A percentile compares a stretch with the other conserved stretches of the same genome.
These are phyloP conservation scores for Asterophora lycoperdoides DNA, from an alignment of 768 basidiomycete genomes.

Conservation along the genomic window DNA sequence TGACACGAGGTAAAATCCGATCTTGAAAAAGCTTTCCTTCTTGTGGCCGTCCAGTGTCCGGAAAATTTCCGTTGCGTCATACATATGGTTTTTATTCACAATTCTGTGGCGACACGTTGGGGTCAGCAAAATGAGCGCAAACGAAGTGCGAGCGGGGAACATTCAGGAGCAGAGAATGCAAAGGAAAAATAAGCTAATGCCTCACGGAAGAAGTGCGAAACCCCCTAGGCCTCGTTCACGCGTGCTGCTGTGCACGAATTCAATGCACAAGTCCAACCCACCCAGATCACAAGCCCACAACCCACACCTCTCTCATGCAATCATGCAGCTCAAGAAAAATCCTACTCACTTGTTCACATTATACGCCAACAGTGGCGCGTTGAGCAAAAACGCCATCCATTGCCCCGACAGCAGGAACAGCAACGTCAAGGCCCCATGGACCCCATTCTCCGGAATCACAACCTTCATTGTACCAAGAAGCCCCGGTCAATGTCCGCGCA, in stretches of 20 bases:
- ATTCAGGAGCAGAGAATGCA: too few relatives aligned
- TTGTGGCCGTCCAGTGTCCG: constrained; percentile 90
- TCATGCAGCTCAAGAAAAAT: neutral
- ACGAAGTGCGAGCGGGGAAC: too few relatives aligned
- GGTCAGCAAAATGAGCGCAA: neutral
- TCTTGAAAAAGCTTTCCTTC: constrained; percentile 92
- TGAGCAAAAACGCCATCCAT: constrained; percentile 89
- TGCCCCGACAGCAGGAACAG: constrained; percentile 95
- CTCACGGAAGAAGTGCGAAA: too few relatives aligned
- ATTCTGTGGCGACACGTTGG: constrained; percentile 50
- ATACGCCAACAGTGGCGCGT: constrained; percentile 81
- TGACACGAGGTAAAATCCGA: constrained; percentile 86
- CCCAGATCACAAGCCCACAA: neutral
- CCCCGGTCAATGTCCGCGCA: too few relatives aligned
- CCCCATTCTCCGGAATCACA: constrained; percentile 92
- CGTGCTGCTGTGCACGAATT: too few relatives aligned
- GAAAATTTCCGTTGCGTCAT: constrained; percentile 99
- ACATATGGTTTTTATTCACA: constrained; percentile 92
- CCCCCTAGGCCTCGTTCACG: too few relatives aligned
- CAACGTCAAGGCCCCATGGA: constrained; percentile 85
- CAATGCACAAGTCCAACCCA: too few relatives aligned
- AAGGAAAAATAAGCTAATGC: too few relatives aligned
- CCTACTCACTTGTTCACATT: constrained; percentile 88
- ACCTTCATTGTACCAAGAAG: constrained; percentile 50
- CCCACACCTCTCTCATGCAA: too few relatives aligned